These are phyloP conservation scores for Rachicladosporium sp. DNA, from an alignment of 2,329 filamentous ascomycete genomes.

Conservation along the genomic window DNA sequence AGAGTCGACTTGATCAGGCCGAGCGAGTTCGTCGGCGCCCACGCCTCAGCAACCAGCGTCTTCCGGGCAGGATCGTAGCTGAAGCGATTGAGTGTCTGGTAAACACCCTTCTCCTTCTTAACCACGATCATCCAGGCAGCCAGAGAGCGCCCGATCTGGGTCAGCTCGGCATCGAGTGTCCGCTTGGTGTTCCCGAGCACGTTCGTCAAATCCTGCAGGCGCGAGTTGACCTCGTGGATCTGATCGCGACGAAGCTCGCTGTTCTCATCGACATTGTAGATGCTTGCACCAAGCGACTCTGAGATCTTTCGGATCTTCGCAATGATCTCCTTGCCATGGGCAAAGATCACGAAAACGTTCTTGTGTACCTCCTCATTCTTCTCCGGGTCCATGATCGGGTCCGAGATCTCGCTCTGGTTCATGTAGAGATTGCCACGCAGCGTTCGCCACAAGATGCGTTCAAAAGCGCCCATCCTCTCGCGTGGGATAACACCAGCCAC, in stretches of 20 bases:
- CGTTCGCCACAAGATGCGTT: constrained; percentile 94
- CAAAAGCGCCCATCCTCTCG: constrained; percentile 87
- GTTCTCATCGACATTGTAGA: constrained; percentile 97
- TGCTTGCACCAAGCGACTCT: constrained; percentile 86
- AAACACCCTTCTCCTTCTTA: constrained; percentile 97
- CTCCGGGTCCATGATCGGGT: constrained; percentile 79
- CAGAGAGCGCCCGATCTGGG: constrained; percentile 82
- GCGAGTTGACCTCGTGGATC: constrained; percentile 92
- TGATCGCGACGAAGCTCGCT: constrained; percentile 89
- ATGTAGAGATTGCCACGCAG: constrained; percentile 97
- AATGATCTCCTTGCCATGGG: constrained; percentile 94
- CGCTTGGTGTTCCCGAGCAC: constrained; percentile 91
- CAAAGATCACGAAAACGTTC: constrained; percentile 99
- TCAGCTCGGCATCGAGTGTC: constrained; percentile 83
- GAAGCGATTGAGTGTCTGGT: constrained; percentile 88
- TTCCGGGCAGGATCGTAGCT: constrained; percentile 93
- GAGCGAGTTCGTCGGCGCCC: constrained; percentile 88
- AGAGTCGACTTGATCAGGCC: constrained; percentile 82
- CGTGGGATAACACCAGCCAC: constrained; percentile 91
- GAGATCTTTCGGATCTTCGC: constrained; percentile 99
- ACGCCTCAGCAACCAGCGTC: constrained; percentile 93
- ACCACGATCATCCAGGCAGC: constrained; percentile 96
- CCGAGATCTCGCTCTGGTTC: constrained; percentile 98
- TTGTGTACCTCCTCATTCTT: constrained; percentile 89
- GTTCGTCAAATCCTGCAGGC: constrained; percentile 79